A percentile compares a stretch with the other conserved stretches of the same genome.
Conservation (phyloP, 495 filamentous ascomycete species). For the Penicillium cosmopolitanum region DNA sequence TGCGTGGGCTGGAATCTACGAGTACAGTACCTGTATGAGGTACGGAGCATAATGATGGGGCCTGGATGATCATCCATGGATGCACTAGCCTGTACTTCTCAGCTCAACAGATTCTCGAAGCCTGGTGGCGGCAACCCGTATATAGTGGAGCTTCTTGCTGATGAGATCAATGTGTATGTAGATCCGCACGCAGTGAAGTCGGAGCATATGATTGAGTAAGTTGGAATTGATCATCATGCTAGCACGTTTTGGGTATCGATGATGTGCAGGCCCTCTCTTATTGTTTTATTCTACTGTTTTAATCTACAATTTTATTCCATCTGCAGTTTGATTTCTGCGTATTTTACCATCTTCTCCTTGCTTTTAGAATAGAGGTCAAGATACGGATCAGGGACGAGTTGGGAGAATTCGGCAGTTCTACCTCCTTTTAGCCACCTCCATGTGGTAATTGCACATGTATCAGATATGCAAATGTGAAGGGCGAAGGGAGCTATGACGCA, state of each 20-base stretch:
- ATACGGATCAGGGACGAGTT: no score
- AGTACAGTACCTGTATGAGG: no score
- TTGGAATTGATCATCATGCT: background rate
- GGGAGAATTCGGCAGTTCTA: no score
- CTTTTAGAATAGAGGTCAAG: no score
- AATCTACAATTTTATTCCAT: no score
- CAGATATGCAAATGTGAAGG: no score
- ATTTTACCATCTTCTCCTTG: no score
- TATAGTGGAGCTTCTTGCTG: background rate
- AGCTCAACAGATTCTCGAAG: background rate
- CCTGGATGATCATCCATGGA: background rate
- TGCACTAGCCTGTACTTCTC: background rate
- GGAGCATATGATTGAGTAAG: background rate
- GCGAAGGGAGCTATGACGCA: conserved; percentile 2
- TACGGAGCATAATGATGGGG: background rate
- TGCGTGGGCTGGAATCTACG: background rate
- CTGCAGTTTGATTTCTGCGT: no score
- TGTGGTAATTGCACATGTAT: no score
- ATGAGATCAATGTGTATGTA: background rate
- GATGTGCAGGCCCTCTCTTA: background rate
- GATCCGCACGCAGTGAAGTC: background rate
- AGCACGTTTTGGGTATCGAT: background rate
- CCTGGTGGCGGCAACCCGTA: background rate
- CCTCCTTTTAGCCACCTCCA: no score
- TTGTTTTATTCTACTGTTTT: no score